phyloP scores from a whole-genome alignment of 2,329 filamentous ascomycete species.

The Aspergillus ochraceoroseus region DNA sequence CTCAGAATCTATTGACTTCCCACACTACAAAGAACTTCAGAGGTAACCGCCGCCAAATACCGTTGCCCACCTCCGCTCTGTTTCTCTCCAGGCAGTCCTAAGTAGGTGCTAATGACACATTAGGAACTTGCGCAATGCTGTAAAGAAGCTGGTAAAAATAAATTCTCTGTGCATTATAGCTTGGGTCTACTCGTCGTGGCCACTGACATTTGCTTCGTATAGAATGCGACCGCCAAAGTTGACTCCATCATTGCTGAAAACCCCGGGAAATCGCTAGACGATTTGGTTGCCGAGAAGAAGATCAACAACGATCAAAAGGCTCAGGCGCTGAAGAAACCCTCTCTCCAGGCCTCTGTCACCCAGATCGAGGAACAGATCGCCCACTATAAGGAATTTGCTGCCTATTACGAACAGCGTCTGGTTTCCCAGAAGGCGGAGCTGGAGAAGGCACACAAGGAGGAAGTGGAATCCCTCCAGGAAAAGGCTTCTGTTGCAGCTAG shows the following conservation, averaged over 20 bases:
- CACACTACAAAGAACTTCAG: constrained; percentile 80
- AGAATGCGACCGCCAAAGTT: constrained; percentile 57
- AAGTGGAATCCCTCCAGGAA: constrained; percentile 51
- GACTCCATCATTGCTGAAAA: constrained; percentile 58
- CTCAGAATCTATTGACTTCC: constrained; percentile 64
- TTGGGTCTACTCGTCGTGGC: constrained; percentile 9
- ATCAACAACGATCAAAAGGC: constrained; percentile 63
- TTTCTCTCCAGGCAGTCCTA: not conserved
- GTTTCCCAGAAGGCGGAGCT: constrained; percentile 53
- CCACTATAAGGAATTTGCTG: constrained; percentile 57
- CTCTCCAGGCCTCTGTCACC: constrained; percentile 52
- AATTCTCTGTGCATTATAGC: too few species aligned
- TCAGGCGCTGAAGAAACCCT: constrained; percentile 59
- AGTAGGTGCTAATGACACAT: constrained; percentile 18
- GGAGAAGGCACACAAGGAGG: constrained; percentile 52
- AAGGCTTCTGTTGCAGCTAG: constrained; percentile 48
- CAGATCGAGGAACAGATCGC: constrained; percentile 58
- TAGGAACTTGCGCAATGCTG: constrained; percentile 84
- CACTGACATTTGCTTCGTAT: constrained; percentile 20
- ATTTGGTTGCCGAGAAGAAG: constrained; percentile 58
- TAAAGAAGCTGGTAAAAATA: constrained; percentile 81
- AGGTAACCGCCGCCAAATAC: constrained; percentile 57
- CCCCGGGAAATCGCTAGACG: constrained; percentile 56
- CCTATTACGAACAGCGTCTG: constrained; percentile 54
- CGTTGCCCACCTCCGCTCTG: constrained; percentile 1